These are phyloP conservation scores for Claviceps sp. DNA, from an alignment of 2,329 filamentous ascomycete genomes.

Conservation along the genomic window DNA sequence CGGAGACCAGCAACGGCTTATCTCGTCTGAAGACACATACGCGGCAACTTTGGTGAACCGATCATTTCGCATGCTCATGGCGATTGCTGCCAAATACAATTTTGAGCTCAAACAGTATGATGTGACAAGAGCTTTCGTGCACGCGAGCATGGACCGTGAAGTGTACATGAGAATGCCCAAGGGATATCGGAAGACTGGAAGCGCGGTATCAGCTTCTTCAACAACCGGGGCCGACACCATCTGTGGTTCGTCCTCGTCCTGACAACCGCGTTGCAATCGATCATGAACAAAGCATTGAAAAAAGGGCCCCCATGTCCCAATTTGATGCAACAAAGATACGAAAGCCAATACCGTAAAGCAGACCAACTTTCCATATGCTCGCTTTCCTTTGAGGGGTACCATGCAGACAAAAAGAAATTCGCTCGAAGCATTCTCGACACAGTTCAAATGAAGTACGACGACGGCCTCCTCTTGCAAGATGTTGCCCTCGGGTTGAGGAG, in stretches of 20 bases:
- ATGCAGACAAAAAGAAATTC: background rate
- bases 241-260: background rate
- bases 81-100: no score
- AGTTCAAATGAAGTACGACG: background rate
- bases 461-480: background rate
- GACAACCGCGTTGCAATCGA: background rate
- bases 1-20: no score
- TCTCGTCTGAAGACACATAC: no score
- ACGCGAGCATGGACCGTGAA: no score
- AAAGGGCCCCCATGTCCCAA: background rate
- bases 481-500: no score
- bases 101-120: no score
- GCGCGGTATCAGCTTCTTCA: background rate
- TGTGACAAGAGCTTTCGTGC: no score
- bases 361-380: background rate
- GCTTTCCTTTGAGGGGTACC: background rate
- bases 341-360: background rate
- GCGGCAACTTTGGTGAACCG: no score
- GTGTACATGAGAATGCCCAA: no score
- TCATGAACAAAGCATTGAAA: slow-evolving; percentile 4
- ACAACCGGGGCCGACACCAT: background rate
- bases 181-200: no score
- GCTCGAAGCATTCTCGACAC: background rate
- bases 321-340: no score
- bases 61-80: no score